Evolutionary conservation across 306 rosid genomes (phyloP), one percentile per base, ranked within the genome.

Genomic region (Rosa multiflora): DNA sequence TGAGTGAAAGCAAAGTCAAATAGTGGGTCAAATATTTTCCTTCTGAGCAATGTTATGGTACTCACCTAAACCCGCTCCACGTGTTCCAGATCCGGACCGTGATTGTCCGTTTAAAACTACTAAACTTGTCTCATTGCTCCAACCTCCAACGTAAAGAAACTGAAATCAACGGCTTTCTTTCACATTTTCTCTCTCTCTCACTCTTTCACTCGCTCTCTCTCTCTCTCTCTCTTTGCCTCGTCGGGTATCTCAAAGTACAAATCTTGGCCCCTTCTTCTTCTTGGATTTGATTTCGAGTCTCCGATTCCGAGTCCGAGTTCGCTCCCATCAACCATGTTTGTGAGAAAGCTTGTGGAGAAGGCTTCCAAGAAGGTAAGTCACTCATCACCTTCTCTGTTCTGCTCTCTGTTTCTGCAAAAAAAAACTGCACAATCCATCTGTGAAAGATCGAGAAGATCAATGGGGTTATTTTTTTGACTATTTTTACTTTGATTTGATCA

Each of bases 311-410:
- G 11, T 42, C 62, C 11, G 40, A 59, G 40, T 42, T 56, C 52
- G 2, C 10, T 79, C 74, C 21, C 42, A 18, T 32, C 18, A 0
- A 15, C 61, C 59, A 94, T 94, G 98, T 94, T 94, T 62, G 89
- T 90, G 35, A 92, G 83, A 83, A 94, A 89, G 82, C 87, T 94
- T 18, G 97, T 92, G 42, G 95, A 85, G 88, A 94, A 90, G 84
- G 98, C 98, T 81, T 86, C 97, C 56, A 91, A 87, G 86, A 94
- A 89, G 97, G 98, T 88, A 48, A 70, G 73, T 49, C 35, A 47
- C 40, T 75, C 39, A 43, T 17, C 35, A 5, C 55, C 8, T 71
- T 14, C 10, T 58, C 39, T 23, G 1, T 51, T 26, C n/a, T 32
- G 62, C 35, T 61, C 14, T 64, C n/a, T 66, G 46, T 66, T 39